Base-by-base conservation (phyloP, 306 rosid species). In the Ziziphus jujuba region DNA sequence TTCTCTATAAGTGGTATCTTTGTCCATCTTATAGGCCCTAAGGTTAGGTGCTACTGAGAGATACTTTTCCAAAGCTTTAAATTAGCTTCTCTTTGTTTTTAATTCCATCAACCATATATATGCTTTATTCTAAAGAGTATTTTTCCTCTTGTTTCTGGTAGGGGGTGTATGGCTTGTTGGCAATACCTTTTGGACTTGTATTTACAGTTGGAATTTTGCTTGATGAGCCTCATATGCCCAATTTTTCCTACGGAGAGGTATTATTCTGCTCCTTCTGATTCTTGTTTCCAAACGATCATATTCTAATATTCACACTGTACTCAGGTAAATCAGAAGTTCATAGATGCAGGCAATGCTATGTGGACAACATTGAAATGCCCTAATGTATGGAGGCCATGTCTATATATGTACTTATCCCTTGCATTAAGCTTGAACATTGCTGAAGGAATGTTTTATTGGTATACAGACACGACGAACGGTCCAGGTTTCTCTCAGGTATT, bases 401-500 rank as follows among this genome's bases (percentile, higher is more conserved):
- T 89, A 56, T 92, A 87, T 72, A 92, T 92, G 97, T 90, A 87
- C 75, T 62, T 72, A 54, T 92, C 98, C 59, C 21, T 92, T 72
- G 85, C 98, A 49, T 38, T 92, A 77, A 87, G 97, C 81, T 82
- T 92, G 75, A 84, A 86, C 67, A 86, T 92, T 63, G 77, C 66
- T 23, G 98, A 92, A 52, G 98, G 97, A 49, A 87, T 92, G 91
- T 90, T 92, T 79, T 92, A 90, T 65, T 92, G 98, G 98, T 86
- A 83, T 52, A 92, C 98, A 67, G 98, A 92, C 76, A 76, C 96
- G 22, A 78, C 86, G 59, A 80, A 49, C 24, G 98, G 98, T 43
- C 98, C 97, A 5, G 70, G 84, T 66, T 90, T 92, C 84, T 87
- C 97, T 58, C 80, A 92, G 98, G 98, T 92, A 85, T 47, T 73